Percentiles rank a stretch among this genome's conserved stretches.
These are phyloP conservation scores for Echinochloa phyllopogon DNA, from an alignment of 176 grass and related monocot genomes.

Conservation along the genomic window DNA sequence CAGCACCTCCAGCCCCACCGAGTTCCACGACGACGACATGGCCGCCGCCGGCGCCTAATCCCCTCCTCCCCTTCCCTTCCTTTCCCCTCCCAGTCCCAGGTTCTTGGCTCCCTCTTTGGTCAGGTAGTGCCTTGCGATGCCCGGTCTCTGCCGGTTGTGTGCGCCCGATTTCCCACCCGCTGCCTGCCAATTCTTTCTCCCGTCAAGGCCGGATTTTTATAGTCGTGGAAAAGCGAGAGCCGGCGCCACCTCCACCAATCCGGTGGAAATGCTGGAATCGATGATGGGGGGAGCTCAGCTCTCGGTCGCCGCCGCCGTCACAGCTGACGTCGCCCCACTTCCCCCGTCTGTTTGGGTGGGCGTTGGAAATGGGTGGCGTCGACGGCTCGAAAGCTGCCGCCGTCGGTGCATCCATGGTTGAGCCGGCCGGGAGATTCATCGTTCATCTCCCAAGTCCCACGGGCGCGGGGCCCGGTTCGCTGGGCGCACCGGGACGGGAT, in stretches of 20 bases:
- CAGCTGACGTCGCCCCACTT: not conserved
- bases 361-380: slow-evolving; percentile 4
- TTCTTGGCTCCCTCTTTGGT: not conserved
- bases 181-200: not conserved
- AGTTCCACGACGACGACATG: slow-evolving; percentile 86
- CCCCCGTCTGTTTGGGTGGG: no score
- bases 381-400: not conserved
- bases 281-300: no score
- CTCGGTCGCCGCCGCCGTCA: not conserved
- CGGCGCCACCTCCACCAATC: not conserved
- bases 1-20: slow-evolving; percentile 64
- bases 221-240: slow-evolving; percentile 11
- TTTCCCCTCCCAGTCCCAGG: not conserved
- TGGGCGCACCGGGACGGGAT: slow-evolving; percentile 12
- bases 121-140: not conserved
- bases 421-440: not conserved
- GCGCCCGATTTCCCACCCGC: not conserved
- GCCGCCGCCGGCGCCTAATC: not conserved
- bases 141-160: not conserved
- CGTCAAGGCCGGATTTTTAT: slow-evolving; percentile 12
- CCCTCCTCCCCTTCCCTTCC: no score
- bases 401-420: not conserved
- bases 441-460: not conserved
- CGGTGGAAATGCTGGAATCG: not conserved
- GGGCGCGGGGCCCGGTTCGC: not conserved